These are phyloP conservation scores for Austroboletus niveus DNA, from an alignment of 1,284 basidiomycete species.

Conservation along the genomic window DNA sequence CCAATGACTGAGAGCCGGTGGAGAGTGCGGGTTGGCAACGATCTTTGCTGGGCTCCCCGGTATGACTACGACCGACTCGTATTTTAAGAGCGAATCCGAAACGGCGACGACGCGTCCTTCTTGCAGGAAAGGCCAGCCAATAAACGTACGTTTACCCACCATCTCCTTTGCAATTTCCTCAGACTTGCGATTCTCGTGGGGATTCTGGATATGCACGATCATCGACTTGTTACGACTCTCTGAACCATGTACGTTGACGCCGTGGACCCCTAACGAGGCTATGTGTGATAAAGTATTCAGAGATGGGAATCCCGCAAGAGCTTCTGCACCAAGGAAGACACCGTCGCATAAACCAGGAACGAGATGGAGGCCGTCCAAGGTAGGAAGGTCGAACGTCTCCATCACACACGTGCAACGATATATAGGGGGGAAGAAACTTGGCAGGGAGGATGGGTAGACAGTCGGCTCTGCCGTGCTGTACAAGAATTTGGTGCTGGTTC, in stretches of 20 bases:
- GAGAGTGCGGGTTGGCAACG: slow-evolving; percentile 69
- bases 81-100: slow-evolving; percentile 87
- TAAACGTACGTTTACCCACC: slow-evolving; percentile 77
- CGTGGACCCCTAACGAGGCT: slow-evolving; percentile 77
- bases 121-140: slow-evolving; percentile 93
- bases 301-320: slow-evolving; percentile 95
- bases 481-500: slow-evolving; percentile 78
- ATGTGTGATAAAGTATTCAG: slow-evolving; percentile 86
- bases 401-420: slow-evolving; percentile 77
- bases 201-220: slow-evolving; percentile 82
- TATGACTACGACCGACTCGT: slow-evolving; percentile 67
- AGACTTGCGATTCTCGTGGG: slow-evolving; percentile 64
- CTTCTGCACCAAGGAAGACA: slow-evolving; percentile 81
- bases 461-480: slow-evolving; percentile 67
- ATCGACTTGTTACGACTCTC: slow-evolving; percentile 93
- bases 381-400: slow-evolving; percentile 85
- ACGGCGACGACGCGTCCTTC: slow-evolving; percentile 88
- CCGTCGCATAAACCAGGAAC: slow-evolving; percentile 88
- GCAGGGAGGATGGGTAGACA: slow-evolving; percentile 85
- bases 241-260: slow-evolving; percentile 91
- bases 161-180: slow-evolving; percentile 76
- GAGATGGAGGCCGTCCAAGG: slow-evolving; percentile 82
- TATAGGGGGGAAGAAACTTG: slow-evolving; percentile 94
- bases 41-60: slow-evolving; percentile 57
- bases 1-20: slow-evolving; percentile 67